These are phyloP conservation scores for Hypoxylon sp. DNA, from an alignment of 2,329 filamentous ascomycete genomes.

Conservation along the genomic window DNA sequence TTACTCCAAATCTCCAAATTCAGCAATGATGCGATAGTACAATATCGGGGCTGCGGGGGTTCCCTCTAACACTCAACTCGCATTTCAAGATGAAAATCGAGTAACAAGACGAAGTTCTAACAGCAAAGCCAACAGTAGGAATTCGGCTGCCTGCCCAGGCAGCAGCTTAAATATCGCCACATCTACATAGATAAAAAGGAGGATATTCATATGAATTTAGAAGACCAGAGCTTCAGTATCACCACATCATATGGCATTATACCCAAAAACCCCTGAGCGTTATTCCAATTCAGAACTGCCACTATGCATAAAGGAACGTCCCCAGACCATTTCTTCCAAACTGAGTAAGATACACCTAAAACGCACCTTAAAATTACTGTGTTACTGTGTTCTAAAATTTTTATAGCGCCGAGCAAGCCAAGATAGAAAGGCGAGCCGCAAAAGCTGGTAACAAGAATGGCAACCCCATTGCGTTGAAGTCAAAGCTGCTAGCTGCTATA, in stretches of 20 bases:
- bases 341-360: constrained; percentile 73
- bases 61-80: constrained; percentile 1
- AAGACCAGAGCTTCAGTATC: constrained; percentile 3
- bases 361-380: not conserved
- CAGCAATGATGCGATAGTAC: constrained; percentile 18
- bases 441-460: constrained; percentile 85
- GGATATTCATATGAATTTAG: constrained; percentile 7
- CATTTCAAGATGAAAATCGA: constrained; percentile 11
- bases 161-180: constrained; percentile 22
- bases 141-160: constrained; percentile 40
- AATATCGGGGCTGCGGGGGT: constrained; percentile 12
- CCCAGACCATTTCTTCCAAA: constrained; percentile 91
- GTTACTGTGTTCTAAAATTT: constrained; percentile 56
- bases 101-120: constrained; percentile 15
- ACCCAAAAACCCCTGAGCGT: constrained; percentile 17
- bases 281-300: constrained; percentile 25
- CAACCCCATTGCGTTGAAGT: constrained; percentile 82
- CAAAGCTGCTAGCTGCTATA: constrained; percentile 85
- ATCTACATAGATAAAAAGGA: not conserved
- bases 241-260: not conserved
- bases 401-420: constrained; percentile 64
- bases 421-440: constrained; percentile 73
- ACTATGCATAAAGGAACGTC: constrained; percentile 78
- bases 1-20: constrained; percentile 40
- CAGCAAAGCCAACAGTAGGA: constrained; percentile 26